phyloP scores from a whole-genome alignment of 257 asterid genomes.

The Lycium ferocissimum region DNA sequence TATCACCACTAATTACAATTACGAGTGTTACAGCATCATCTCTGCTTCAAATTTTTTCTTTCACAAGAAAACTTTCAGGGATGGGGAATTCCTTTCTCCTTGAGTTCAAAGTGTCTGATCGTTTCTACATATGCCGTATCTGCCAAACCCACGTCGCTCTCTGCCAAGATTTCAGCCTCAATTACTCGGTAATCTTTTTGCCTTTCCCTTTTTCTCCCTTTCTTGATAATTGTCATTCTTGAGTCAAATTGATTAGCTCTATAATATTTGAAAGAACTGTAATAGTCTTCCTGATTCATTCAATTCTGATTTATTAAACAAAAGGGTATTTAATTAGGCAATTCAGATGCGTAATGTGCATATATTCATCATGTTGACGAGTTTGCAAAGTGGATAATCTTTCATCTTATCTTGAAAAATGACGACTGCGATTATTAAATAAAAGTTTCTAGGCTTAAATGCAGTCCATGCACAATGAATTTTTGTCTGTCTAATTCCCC shows the following conservation, averaged over 20 bases:
- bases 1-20: not conserved
- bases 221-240: not conserved
- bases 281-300: too few species aligned
- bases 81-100: slow-evolving; percentile 16
- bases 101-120: not conserved
- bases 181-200: not conserved
- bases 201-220: not conserved
- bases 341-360: not conserved
- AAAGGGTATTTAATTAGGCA: too few species aligned
- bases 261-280: too few species aligned
- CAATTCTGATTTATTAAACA: too few species aligned
- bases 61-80: not conserved
- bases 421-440: not conserved
- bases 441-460: not conserved
- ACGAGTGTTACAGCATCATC: not conserved
- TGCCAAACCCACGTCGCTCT: slow-evolving; percentile 10
- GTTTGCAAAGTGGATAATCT: not conserved
- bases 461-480: too few species aligned
- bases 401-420: not conserved
- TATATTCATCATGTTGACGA: not conserved
- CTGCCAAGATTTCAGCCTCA: not conserved
- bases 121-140: not conserved
- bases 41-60: not conserved
- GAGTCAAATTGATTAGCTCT: too few species aligned
- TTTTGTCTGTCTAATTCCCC: too few species aligned